Evolutionary conservation across 805 yeast genomes (phyloP), one percentile per base, ranked within the genome.

Genomic region (Ogataea neopini): DNA sequence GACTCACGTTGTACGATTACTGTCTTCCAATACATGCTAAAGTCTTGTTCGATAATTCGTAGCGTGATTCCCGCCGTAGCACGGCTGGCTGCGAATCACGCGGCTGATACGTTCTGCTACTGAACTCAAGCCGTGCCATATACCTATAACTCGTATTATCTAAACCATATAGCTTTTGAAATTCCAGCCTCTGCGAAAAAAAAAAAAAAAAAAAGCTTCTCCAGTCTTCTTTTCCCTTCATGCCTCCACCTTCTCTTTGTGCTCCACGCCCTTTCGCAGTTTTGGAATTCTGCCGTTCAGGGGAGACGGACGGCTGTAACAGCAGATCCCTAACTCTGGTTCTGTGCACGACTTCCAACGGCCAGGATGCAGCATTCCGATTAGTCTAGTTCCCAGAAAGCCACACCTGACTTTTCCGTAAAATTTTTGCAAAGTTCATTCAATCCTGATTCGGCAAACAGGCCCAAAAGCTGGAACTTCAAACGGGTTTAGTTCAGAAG

Each of bases 211-310:
- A 32, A n/a, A n/a, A n/a, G 5, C 9, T 32, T 32, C 36, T 14
- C 18, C 29, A 10, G 40, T 19, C 23, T 36, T 36, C 29, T 36
- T 35, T 35, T n/a, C 38, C 15, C 23, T 10, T 10, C 14, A 35
- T 18, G 11, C 14, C 25, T 35, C 29, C 40, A 36, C 40, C 40
- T 13, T 4, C 29, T 4, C 29, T 22, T 22, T 15, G 22, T 19
- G n/a, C 33, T 25, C 33, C 33, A 17, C 41, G 41, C 41, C 41
- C 15, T 25, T 38, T 38, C 41, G 41, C 41, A 38, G 41, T 38
- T 38, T 25, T 38, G 41, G 29, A 14, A n/a, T 17, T 38, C 33
- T 5, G n/a, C n/a, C n/a, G 17, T 23, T 8, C 9, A 7, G 7
- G 14, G n/a, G 15, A 18, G 8, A 6, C 8, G 25, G 4, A 19